Evolutionary conservation across 148 eudicot species (phyloP).

Genomic region (Spergularia bocconei): DNA sequence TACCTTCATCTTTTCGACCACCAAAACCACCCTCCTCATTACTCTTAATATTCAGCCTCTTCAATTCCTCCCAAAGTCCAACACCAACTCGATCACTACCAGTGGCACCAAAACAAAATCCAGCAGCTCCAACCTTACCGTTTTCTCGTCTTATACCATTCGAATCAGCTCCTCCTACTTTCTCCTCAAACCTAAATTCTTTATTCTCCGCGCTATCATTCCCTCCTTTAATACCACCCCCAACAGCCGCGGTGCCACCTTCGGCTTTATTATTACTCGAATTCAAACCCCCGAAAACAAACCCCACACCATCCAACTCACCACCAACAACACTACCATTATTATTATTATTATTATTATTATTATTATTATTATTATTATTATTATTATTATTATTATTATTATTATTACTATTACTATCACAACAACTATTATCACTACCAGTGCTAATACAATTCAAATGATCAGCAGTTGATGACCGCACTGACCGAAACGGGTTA

Average conservation of each 20-base stretch:
- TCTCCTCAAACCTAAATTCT: constrained; percentile 16
- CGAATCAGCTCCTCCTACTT: constrained; percentile 14
- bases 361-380: neutral
- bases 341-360: neutral
- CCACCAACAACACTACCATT: neutral
- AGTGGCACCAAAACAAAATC: constrained; percentile 17
- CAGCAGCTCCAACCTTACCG: neutral
- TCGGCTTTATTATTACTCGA: neutral
- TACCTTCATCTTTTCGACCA: constrained; percentile 3
- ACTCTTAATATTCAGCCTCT: constrained; percentile 46
- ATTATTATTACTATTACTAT: neutral
- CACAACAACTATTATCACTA: constrained; percentile 12
- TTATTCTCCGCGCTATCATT: constrained; percentile 12
- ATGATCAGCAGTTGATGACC: constrained; percentile 11
- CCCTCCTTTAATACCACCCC: neutral
- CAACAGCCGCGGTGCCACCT: neutral
- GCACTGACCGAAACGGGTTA: constrained; percentile 31
- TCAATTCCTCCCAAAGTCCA: constrained; percentile 54
- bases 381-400: constrained; percentile 2
- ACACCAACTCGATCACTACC: constrained; percentile 16
- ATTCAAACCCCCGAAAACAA: neutral
- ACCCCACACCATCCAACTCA: neutral
- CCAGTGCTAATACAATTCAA: neutral
- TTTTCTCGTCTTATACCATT: constrained; percentile 12
- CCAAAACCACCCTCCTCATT: constrained; percentile 26